Percentiles rank a stretch among this genome's conserved stretches.
Evolutionary conservation across 257 asterid species (phyloP).

Genomic region (Forsythia viridissima): DNA sequence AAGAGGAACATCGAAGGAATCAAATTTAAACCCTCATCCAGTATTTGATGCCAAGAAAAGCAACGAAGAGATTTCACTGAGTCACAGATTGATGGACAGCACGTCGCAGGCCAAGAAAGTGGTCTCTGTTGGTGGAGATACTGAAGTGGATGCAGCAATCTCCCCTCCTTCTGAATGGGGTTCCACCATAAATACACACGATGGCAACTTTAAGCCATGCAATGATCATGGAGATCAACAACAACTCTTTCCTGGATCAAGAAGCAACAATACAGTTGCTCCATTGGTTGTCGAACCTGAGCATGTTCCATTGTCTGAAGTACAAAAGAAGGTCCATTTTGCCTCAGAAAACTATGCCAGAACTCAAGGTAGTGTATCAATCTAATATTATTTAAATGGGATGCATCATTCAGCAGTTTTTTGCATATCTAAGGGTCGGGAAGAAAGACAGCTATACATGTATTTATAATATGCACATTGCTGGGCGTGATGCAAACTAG

Average conservation of each 20-base stretch:
- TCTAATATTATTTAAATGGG: constrained; percentile 11
- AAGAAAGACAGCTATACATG: not conserved
- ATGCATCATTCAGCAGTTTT: constrained; percentile 12
- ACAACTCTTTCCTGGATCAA: constrained; percentile 33
- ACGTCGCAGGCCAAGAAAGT: constrained; percentile 35
- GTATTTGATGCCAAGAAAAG: constrained; percentile 32
- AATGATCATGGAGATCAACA: constrained; percentile 45
- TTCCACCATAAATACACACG: constrained; percentile 44
- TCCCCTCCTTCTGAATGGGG: constrained; percentile 67
- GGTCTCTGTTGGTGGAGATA: constrained; percentile 38
- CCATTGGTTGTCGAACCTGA: constrained; percentile 36
- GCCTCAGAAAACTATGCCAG: constrained; percentile 39
- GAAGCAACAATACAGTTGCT: constrained; percentile 44
- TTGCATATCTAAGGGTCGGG: constrained; percentile 16
- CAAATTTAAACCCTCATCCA: constrained; percentile 39
- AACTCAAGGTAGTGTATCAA: constrained; percentile 58
- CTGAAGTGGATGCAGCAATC: constrained; percentile 54
- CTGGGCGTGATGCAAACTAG: constrained; percentile 7
- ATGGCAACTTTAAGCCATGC: constrained; percentile 41
- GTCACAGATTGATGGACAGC: constrained; percentile 34
- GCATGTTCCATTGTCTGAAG: constrained; percentile 41
- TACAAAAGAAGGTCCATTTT: constrained; percentile 82
- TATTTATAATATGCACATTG: constrained; percentile 12
- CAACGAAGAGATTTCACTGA: constrained; percentile 39
- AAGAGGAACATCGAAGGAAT: constrained; percentile 48